Evolutionary conservation across 495 filamentous ascomycete genomes (phyloP), one percentile per base, ranked within the genome.

Genomic region (Gamarada debralockiae): DNA sequence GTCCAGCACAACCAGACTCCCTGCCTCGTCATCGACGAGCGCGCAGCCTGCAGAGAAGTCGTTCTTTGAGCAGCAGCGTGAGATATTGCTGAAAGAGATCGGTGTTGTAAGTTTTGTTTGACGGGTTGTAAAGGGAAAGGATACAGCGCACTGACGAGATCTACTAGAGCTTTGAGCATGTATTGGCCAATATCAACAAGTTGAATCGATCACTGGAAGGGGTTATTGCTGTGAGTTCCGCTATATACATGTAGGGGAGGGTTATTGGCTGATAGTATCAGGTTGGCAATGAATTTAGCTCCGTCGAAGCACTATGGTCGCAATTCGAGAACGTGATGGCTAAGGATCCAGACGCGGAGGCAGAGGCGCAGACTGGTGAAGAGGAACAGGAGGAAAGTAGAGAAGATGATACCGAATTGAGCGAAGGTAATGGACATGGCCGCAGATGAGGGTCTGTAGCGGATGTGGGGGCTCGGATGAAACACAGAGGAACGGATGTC

Each of bases 251-350:
- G 9, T 24, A 37, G 27, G 14, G n/a, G 6, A 39, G 49, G 39
- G 39, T 50, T 6, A 40, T 24, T 0, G 20, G n/a, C 33, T 44
- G 31, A n/a, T 48, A 15, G 15, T 13, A 9, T 46, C 41, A 92
- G 88, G 89, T 98, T 23, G 93, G 93, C 7, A 97, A 96, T 65
- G 93, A 98, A 62, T 97, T 98, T 66, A 81, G 87, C n/a, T 89
- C 87, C 8, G 93, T 98, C 15, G 93, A 98, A 69, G 90, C 89
- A 22, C 78, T 98, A 29, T 98, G 93, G 93, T 91, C 86, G 29
- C 89, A 95, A 53, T 98, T 98, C 63, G 93, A 98, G 75, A 86
- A 85, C 50, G 92, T 97, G 56, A 97, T 97, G 92, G 89, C 82
- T 15, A 86, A 83, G 55, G 84, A 88, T 34, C 69, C 73, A 0